These are phyloP conservation scores for Bidens hawaiensis DNA, from an alignment of 140 eudicot genomes.

Conservation along the genomic window DNA sequence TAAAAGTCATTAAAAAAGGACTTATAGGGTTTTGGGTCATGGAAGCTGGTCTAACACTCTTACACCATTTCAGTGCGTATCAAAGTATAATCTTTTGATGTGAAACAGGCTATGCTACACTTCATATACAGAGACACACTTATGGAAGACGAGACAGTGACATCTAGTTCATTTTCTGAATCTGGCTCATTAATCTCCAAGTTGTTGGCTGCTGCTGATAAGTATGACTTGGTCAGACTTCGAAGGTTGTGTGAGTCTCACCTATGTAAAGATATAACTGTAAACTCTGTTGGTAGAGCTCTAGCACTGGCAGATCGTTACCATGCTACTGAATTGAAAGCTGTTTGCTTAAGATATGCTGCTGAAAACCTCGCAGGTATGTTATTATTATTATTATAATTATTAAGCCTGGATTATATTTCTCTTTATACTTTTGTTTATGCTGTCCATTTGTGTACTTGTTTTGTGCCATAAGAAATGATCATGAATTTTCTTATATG, in stretches of 20 bases:
- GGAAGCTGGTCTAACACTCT: neutral
- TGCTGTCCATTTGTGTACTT: too few species aligned
- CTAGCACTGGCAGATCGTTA: slow-evolving; percentile 55
- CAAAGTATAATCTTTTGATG: neutral
- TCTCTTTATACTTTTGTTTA: too few species aligned
- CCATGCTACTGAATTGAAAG: slow-evolving; percentile 78
- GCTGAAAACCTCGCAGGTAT: slow-evolving; percentile 97
- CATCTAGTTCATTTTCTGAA: slow-evolving; percentile 34
- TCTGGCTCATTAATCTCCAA: slow-evolving; percentile 58
- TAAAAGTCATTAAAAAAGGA: neutral
- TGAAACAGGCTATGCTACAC: slow-evolving; percentile 84
- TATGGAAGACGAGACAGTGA: slow-evolving; percentile 47
- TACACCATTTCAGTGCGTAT: neutral
- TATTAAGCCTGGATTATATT: too few species aligned
- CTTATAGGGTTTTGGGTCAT: neutral
- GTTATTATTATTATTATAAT: neutral
- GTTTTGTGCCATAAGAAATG: too few species aligned
- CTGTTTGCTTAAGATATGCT: slow-evolving; percentile 74
- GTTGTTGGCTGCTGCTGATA: slow-evolving; percentile 81
- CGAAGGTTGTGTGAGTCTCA: slow-evolving; percentile 32
- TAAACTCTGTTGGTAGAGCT: slow-evolving; percentile 29
- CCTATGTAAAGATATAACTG: slow-evolving; percentile 29
- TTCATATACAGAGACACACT: slow-evolving; percentile 73
- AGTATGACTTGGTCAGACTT: slow-evolving; percentile 53
- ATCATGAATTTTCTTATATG: neutral